Conservation (phyloP, 129 eudicot genomes). For the Escallonia herrerae region DNA sequence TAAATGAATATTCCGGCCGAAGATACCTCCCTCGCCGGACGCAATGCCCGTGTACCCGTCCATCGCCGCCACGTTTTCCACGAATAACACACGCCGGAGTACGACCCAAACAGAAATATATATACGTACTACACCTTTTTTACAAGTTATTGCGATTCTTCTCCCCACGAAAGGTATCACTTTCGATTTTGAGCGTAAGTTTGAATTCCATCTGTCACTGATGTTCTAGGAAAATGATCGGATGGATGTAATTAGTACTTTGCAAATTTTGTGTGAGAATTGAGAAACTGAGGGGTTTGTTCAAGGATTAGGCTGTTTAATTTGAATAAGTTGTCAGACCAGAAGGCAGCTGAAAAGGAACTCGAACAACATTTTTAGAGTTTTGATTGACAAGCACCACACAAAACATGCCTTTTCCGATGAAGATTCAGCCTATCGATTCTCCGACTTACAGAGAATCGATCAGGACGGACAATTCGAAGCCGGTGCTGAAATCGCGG, state of each 20-base stretch:
- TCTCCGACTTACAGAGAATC: conserved; percentile 30
- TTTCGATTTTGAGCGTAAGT: neutral
- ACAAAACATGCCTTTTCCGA: conserved; percentile 54
- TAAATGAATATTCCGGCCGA: conserved; percentile 17
- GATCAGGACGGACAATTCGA: conserved; percentile 29
- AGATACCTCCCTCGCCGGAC: neutral
- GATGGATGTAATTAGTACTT: neutral
- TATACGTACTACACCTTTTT: neutral
- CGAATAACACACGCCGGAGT: neutral
- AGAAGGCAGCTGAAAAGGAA: no score
- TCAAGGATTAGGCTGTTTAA: no score
- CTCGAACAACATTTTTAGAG: no score
- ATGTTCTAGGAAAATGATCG: neutral
- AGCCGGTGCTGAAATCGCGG: conserved; percentile 67
- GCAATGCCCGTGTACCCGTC: conserved; percentile 10
- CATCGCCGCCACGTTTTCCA: conserved; percentile 23
- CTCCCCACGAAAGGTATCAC: conserved; percentile 7
- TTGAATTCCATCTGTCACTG: neutral
- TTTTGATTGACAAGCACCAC: no score
- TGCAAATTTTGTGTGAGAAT: no score
- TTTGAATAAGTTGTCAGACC: no score
- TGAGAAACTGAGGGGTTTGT: no score
- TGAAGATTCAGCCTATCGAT: conserved; percentile 81
- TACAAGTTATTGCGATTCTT: neutral
- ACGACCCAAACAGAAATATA: neutral